Evolutionary conservation across 345 rosid species (phyloP).

Genomic region (Rhodamnia rubescens): DNA sequence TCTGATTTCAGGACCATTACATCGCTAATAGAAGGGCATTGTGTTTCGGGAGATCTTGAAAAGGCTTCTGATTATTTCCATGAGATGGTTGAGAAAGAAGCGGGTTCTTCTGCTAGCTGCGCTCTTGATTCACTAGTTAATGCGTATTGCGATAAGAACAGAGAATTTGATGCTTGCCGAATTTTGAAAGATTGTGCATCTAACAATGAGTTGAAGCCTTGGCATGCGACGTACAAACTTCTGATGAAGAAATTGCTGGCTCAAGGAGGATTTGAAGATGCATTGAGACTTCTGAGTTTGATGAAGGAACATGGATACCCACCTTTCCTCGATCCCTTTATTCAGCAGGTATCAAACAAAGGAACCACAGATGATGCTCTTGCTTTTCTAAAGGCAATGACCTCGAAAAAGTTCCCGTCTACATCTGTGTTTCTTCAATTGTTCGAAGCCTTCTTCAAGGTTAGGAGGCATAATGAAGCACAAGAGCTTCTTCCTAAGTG

Average conservation of each 20-base stretch:
- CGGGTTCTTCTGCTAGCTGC: conserved; percentile 24
- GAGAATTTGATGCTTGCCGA: conserved; percentile 54
- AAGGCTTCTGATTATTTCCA: conserved; percentile 48
- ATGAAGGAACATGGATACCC: conserved; percentile 78
- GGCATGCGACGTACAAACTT: conserved; percentile 46
- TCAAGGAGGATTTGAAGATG: conserved; percentile 61
- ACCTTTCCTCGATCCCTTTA: conserved; percentile 58
- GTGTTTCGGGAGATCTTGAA: conserved; percentile 57
- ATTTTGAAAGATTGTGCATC: conserved; percentile 29
- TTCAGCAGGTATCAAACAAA: conserved; percentile 47
- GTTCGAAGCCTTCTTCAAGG: conserved; percentile 55
- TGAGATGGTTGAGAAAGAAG: conserved; percentile 40
- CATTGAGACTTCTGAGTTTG: conserved; percentile 42
- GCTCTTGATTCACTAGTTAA: conserved; percentile 53
- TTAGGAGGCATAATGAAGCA: conserved; percentile 54
- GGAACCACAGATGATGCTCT: conserved; percentile 63
- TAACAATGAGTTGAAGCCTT: conserved; percentile 38
- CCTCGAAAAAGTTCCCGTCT: conserved; percentile 63
- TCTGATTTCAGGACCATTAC: conserved; percentile 49
- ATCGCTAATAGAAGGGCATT: conserved; percentile 60
- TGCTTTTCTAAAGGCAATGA: conserved; percentile 50
- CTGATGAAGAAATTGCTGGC: conserved; percentile 50
- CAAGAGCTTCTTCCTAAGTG: conserved; percentile 65
- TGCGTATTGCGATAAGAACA: conserved; percentile 52
- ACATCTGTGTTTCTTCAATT: conserved; percentile 46